phyloP scores from a whole-genome alignment of 176 grass and related monocot genomes.

The Bonia amplexicaulis region DNA sequence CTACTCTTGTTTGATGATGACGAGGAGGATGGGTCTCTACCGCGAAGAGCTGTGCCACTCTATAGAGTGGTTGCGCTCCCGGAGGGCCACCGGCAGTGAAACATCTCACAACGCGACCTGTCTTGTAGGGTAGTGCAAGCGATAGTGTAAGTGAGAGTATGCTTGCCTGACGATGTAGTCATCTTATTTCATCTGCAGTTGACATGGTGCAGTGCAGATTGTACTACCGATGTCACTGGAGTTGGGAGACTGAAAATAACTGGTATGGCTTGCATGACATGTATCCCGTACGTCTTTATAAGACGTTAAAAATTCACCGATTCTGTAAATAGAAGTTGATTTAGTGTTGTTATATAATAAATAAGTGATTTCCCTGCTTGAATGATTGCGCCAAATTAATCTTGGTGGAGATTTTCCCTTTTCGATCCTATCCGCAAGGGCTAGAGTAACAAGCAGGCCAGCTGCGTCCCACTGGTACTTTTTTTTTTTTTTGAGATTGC shows the following conservation, averaged over 20 bases:
- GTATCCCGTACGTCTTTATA: not conserved
- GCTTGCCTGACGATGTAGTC: not conserved
- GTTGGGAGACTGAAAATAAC: not conserved
- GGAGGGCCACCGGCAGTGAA: conserved; percentile 79
- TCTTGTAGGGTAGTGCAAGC: not conserved
- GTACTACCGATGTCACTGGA: not conserved
- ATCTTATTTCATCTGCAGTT: not conserved
- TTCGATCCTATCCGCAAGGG: not conserved
- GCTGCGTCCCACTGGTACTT: not conserved
- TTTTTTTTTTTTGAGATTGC: not conserved
- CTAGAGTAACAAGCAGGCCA: not conserved
- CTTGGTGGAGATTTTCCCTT: not conserved
- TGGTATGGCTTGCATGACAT: not conserved
- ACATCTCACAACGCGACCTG: not conserved
- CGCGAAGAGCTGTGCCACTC: conserved; percentile 78
- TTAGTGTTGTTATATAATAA: not conserved
- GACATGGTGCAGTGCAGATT: not conserved
- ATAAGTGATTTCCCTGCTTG: not conserved
- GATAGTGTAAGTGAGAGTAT: not conserved
- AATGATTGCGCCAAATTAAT: not conserved
- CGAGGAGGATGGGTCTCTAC: conserved; percentile 90
- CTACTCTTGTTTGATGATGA: conserved; percentile 87
- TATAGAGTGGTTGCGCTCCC: conserved; percentile 83
- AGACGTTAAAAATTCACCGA: not conserved
- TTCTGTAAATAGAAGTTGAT: not conserved